Conservation (phyloP, 2,329 filamentous ascomycete genomes). For the Fusarium chuoi region DNA sequence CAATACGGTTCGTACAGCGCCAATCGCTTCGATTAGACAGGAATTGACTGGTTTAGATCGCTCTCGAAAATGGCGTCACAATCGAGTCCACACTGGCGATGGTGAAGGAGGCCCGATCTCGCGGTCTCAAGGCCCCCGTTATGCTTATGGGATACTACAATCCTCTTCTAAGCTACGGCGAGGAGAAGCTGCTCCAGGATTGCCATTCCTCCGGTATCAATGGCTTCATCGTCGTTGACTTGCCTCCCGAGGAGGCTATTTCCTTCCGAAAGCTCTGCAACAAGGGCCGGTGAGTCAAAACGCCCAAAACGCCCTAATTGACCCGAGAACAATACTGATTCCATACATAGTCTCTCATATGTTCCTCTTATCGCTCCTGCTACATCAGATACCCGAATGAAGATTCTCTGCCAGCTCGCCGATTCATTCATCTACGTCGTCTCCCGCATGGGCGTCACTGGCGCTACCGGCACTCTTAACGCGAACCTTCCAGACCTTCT, state of each 20-base stretch:
- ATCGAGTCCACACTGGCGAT: conserved; percentile 83
- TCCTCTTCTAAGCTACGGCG: conserved; percentile 91
- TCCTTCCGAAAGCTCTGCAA: conserved; percentile 88
- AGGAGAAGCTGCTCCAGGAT: conserved; percentile 87
- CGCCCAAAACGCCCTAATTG: neutral
- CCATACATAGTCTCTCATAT: conserved; percentile 78
- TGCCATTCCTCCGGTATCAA: conserved; percentile 87
- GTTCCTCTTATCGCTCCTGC: conserved; percentile 96
- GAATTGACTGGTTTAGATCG: conserved; percentile 58
- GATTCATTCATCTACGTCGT: conserved; percentile 99
- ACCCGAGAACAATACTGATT: neutral
- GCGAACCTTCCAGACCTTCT: conserved; percentile 84
- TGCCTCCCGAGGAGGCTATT: conserved; percentile 95
- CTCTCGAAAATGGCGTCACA: conserved; percentile 88
- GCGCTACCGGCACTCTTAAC: conserved; percentile 85
- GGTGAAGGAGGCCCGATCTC: conserved; percentile 80
- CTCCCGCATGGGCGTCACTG: conserved; percentile 95
- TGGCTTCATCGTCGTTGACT: conserved; percentile 95
- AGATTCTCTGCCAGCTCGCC: conserved; percentile 92
- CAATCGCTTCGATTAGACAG: neutral
- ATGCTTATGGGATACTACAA: conserved; percentile 99
- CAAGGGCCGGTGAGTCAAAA: conserved; percentile 70
- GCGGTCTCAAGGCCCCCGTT: conserved; percentile 83
- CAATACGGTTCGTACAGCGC: conserved; percentile 74
- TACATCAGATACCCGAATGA: conserved; percentile 93